Evolutionary conservation across 2,329 filamentous ascomycete genomes (phyloP).

Genomic region (Neopestalotiopsis clavispora): DNA sequence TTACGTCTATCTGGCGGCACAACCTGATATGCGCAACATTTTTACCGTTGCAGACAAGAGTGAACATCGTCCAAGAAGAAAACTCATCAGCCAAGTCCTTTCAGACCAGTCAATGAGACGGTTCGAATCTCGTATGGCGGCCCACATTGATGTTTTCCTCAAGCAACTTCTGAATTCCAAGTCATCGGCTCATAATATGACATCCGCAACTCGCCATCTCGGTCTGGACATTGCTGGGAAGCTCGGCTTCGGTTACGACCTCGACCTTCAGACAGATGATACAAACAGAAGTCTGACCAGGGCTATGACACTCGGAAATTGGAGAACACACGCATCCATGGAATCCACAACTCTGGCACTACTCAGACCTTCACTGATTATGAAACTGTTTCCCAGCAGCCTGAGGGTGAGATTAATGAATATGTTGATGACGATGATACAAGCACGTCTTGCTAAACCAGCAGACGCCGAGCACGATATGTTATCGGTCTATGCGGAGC

Average conservation of each 20-base stretch:
- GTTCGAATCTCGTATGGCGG: conserved; percentile 13
- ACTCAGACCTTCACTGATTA: neutral
- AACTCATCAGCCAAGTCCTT: conserved; percentile 13
- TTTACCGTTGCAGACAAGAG: conserved; percentile 15
- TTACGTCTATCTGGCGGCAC: conserved; percentile 23
- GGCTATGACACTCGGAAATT: neutral
- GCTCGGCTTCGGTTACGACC: conserved; percentile 26
- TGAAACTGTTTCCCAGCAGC: neutral
- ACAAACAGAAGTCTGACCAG: neutral
- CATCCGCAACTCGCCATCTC: conserved; percentile 23
- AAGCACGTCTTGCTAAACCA: neutral
- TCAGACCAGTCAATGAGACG: conserved; percentile 8
- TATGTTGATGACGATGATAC: neutral
- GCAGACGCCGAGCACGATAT: neutral
- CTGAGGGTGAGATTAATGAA: neutral
- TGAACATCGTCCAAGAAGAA: conserved; percentile 8
- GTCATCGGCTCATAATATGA: neutral
- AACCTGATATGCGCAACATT: conserved; percentile 20
- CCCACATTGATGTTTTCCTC: conserved; percentile 14
- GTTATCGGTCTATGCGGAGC: neutral
- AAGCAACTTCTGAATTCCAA: conserved; percentile 17
- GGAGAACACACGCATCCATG: neutral
- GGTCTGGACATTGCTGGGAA: conserved; percentile 22
- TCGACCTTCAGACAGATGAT: conserved; percentile 24
- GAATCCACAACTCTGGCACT: neutral